phyloP scores from a whole-genome alignment of 495 filamentous ascomycete genomes.

The Chlorociboria aeruginascens region DNA sequence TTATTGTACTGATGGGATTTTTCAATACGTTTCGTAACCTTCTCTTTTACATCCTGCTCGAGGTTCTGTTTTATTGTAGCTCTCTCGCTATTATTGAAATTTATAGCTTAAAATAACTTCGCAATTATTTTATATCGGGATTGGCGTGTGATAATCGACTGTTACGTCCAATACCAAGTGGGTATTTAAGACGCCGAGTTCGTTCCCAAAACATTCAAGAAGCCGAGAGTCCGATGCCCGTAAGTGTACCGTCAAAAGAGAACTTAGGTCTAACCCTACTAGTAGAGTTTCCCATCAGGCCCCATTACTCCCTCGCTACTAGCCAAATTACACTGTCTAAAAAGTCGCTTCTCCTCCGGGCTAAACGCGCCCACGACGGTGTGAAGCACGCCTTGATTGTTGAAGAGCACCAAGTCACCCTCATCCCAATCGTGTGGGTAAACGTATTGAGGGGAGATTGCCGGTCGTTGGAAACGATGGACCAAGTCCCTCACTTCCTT shows the following conservation, averaged over 20 bases:
- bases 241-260: background rate
- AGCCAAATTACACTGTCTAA: conserved; percentile 66
- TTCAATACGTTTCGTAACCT: conserved; percentile 2
- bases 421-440: conserved; percentile 67
- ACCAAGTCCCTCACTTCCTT: conserved; percentile 52
- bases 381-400: conserved; percentile 61
- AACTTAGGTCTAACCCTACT: conserved; percentile 2
- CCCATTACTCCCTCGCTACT: conserved; percentile 42
- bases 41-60: conserved; percentile 1
- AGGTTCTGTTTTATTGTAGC: conserved; percentile 3
- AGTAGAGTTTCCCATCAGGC: conserved; percentile 21
- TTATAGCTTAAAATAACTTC: conserved; percentile 1
- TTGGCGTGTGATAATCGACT: too few relatives aligned
- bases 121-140: background rate
- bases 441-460: conserved; percentile 51
- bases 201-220: conserved; percentile 8
- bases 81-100: background rate
- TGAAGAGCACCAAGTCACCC: conserved; percentile 61
- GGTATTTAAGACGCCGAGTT: conserved; percentile 16
- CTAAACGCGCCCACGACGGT: conserved; percentile 63
- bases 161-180: conserved; percentile 11
- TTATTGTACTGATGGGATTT: background rate
- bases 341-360: conserved; percentile 56
- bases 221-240: background rate
- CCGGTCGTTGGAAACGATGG: conserved; percentile 57